These are phyloP conservation scores for Kwoniella botswanensis DNA, from an alignment of 768 basidiomycete species.

Conservation along the genomic window DNA sequence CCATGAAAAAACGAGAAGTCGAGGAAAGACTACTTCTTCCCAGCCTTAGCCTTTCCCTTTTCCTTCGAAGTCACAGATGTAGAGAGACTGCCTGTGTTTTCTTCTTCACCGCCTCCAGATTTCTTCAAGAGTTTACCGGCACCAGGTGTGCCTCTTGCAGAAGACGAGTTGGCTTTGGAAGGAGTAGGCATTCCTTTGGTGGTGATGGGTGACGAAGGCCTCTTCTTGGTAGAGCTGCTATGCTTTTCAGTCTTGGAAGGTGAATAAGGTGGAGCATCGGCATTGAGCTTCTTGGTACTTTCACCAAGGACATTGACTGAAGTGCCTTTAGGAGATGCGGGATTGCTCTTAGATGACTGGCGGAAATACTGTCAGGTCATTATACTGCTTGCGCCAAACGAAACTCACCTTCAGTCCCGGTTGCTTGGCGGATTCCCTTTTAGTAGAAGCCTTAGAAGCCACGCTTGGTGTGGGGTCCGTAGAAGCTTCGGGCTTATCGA, in stretches of 20 bases:
- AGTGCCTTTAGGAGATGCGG: conserved; percentile 11
- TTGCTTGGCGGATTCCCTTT: neutral
- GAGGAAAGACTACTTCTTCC: conserved; percentile 9
- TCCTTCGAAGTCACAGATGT: neutral
- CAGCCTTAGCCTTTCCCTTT: conserved; percentile 16
- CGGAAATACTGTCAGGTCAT: conserved; percentile 19
- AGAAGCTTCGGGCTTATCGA: neutral
- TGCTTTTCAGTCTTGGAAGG: conserved; percentile 18
- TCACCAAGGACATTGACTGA: conserved; percentile 15
- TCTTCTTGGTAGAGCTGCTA: neutral
- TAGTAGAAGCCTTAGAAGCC: conserved; percentile 4
- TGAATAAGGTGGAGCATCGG: conserved; percentile 21
- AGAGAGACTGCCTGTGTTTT: neutral
- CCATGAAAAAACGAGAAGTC: neutral
- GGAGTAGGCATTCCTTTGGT: neutral
- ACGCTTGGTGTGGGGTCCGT: neutral
- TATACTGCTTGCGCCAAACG: neutral
- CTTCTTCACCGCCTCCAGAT: neutral
- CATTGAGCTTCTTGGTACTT: conserved; percentile 18
- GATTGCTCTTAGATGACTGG: conserved; percentile 23
- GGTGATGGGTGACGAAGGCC: neutral
- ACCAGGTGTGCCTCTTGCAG: conserved; percentile 42
- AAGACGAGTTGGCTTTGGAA: conserved; percentile 9
- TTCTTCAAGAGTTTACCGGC: conserved; percentile 44
- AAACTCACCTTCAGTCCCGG: conserved; percentile 17